These are phyloP conservation scores for Scutellaria galericulata DNA, from an alignment of 257 asterid species.

Conservation along the genomic window DNA sequence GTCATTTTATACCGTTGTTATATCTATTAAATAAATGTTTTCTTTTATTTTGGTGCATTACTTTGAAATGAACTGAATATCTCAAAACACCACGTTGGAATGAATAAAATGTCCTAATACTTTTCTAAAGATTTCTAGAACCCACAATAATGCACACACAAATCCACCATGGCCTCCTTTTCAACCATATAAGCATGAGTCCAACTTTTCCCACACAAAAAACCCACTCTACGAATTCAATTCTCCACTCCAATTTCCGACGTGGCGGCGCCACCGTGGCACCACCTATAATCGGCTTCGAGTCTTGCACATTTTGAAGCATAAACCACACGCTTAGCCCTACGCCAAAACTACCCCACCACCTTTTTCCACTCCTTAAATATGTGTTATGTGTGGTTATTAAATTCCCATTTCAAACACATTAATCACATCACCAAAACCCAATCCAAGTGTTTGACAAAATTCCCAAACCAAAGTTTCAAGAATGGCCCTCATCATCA, in stretches of 20 bases:
- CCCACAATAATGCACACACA: constrained; percentile 9
- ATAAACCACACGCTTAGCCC: constrained; percentile 24
- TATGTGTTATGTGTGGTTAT: not conserved
- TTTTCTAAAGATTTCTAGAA: constrained; percentile 17
- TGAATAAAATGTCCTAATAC: constrained; percentile 20
- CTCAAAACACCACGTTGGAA: no score
- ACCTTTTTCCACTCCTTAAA: not conserved
- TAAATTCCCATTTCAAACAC: constrained; percentile 15
- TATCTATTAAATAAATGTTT: no score
- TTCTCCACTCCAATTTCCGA: constrained; percentile 15
- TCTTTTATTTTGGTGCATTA: no score
- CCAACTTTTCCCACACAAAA: constrained; percentile 15
- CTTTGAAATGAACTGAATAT: no score
- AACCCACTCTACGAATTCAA: not conserved
- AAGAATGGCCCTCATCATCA: not conserved
- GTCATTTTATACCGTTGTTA: no score
- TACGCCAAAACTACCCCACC: constrained; percentile 4
- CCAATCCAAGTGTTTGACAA: constrained; percentile 5
- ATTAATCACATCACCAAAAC: not conserved
- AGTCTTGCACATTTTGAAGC: constrained; percentile 15
- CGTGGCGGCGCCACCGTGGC: constrained; percentile 42
- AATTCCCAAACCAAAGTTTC: not conserved
- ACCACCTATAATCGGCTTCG: constrained; percentile 24
- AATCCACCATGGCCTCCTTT: not conserved
- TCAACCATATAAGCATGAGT: not conserved